Evolutionary conservation across 148 eudicot genomes (phyloP).

Genomic region (Rhododendron kiyosumense): DNA sequence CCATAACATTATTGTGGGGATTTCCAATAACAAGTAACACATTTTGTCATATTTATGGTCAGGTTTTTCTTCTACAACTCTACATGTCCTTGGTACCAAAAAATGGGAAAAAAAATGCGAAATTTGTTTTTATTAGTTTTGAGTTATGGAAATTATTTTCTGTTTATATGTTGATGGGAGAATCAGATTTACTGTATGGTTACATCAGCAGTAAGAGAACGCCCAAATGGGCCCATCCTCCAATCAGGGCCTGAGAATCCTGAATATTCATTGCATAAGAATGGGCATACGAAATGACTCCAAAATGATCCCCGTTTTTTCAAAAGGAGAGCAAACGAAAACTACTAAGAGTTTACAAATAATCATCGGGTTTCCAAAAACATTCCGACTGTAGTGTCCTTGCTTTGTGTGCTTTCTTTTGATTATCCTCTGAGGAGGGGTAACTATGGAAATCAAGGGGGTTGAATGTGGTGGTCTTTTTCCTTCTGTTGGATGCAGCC

Average conservation of each 20-base stretch:
- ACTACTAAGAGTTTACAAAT: background rate
- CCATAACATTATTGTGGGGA: no score
- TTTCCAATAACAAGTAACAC: no score
- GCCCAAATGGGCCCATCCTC: background rate
- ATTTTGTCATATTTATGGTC: no score
- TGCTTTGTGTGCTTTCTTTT: background rate
- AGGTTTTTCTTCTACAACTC: no score
- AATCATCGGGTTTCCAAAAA: background rate
- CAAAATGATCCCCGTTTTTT: background rate
- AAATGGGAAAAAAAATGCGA: no score
- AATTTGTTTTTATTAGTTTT: no score
- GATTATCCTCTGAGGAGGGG: background rate
- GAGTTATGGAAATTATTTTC: background rate
- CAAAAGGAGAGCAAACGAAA: background rate
- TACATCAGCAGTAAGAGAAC: background rate
- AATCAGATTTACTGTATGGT: background rate
- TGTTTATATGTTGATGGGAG: background rate
- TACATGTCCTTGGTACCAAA: no score
- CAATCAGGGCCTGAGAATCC: background rate
- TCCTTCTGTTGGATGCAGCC: conserved; percentile 47
- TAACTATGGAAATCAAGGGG: background rate
- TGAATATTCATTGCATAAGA: background rate
- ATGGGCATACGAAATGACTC: background rate
- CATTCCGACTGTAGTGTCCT: background rate
- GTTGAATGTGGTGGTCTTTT: background rate